Evolutionary conservation across 2,329 filamentous ascomycete species (phyloP).

Genomic region (Colletotrichum liaoningense): DNA sequence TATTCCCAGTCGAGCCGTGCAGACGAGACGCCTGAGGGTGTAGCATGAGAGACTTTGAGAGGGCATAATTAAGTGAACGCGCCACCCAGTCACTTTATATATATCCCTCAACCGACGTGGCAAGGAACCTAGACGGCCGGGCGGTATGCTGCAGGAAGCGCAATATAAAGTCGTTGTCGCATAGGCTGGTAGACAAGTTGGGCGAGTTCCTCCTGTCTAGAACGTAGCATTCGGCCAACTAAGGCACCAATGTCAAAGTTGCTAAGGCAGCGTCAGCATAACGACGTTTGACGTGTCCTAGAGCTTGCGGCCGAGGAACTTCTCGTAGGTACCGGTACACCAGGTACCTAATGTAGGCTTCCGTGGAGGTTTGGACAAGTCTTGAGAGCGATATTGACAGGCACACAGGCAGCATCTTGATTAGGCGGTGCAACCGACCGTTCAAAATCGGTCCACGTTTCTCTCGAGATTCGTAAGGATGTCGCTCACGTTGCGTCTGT

Average conservation of each 20-base stretch:
- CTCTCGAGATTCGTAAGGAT: not conserved
- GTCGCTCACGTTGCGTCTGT: not conserved
- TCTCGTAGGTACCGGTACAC: not conserved
- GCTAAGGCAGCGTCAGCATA: not conserved
- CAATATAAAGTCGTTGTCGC: not conserved
- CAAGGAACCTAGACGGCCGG: not conserved
- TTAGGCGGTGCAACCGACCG: not conserved
- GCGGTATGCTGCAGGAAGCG: not conserved
- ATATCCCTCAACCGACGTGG: not conserved
- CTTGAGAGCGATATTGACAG: not conserved
- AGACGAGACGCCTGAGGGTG: not conserved
- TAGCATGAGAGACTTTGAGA: constrained; percentile 15
- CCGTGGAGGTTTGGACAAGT: not conserved
- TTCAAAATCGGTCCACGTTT: not conserved
- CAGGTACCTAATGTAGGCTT: not conserved
- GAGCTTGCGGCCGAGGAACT: too few species aligned
- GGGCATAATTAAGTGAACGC: not conserved
- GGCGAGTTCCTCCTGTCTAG: not conserved
- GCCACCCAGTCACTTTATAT: not conserved
- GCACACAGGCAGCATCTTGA: not conserved
- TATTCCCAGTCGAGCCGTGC: not conserved
- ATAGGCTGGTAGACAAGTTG: not conserved
- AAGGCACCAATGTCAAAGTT: not conserved
- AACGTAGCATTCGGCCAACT: constrained; percentile 4
- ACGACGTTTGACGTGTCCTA: not conserved